phyloP scores from a whole-genome alignment of 129 eudicot genomes.

The Pittosporum tobira region DNA sequence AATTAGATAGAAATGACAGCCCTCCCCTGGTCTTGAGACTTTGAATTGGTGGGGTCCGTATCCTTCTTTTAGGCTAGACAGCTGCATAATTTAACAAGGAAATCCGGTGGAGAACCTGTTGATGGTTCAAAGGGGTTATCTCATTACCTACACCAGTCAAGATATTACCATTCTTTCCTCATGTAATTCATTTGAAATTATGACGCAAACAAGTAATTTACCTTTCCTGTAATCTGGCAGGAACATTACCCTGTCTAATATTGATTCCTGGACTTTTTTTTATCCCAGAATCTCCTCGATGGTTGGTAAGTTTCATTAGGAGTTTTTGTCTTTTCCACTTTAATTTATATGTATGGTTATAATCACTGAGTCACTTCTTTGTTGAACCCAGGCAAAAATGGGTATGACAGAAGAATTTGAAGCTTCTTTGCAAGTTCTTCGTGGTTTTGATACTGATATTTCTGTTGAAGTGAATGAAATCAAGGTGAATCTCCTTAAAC shows the following conservation, averaged over 20 bases:
- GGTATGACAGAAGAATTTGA: conserved; percentile 95
- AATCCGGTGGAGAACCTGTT: neutral
- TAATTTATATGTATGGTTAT: neutral
- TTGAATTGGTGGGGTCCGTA: neutral
- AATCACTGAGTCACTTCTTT: conserved; percentile 6
- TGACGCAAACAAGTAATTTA: neutral
- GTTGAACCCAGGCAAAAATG: conserved; percentile 75
- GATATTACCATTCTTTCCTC: neutral
- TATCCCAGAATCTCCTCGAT: conserved; percentile 93
- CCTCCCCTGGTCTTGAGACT: neutral
- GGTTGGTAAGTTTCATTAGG: conserved; percentile 57
- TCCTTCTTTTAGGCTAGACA: neutral
- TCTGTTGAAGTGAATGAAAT: conserved; percentile 85
- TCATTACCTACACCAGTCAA: neutral
- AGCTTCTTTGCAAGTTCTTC: conserved; percentile 92
- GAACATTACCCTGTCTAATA: conserved; percentile 71
- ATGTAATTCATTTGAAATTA: neutral
- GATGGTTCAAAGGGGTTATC: neutral
- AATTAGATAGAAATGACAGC: neutral
- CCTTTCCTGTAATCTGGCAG: conserved; percentile 22
- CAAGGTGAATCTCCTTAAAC: conserved; percentile 38
- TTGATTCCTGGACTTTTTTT: conserved; percentile 89
- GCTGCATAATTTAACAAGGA: too few relatives aligned
- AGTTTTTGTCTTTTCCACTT: conserved; percentile 6
- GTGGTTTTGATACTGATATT: conserved; percentile 88